Percentiles rank a stretch among this genome's conserved stretches.
Conservation (phyloP, 2,329 filamentous ascomycete genomes). For the Colletotrichum coccodes region DNA sequence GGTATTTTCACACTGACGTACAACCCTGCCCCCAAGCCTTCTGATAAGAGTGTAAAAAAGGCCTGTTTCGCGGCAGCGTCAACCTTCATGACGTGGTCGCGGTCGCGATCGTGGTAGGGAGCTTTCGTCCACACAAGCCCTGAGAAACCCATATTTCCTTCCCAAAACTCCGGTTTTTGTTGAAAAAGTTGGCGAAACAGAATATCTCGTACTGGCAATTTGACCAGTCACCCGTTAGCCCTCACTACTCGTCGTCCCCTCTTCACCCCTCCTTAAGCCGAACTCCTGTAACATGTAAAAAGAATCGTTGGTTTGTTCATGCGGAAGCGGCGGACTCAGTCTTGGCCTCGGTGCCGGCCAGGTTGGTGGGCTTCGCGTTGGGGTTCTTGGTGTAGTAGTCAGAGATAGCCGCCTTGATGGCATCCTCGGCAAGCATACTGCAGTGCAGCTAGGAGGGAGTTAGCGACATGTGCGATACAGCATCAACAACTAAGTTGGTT, state of each 20-base stretch:
- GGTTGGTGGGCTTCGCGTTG: slow-evolving; percentile 75
- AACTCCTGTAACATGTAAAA: slow-evolving; percentile 20
- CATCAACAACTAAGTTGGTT: neutral
- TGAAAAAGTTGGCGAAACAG: slow-evolving; percentile 3
- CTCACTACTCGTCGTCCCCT: neutral
- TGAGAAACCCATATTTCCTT: slow-evolving; percentile 7
- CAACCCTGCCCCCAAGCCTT: slow-evolving; percentile 11
- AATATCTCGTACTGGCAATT: neutral
- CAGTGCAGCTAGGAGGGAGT: slow-evolving; percentile 76
- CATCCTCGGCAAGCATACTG: slow-evolving; percentile 91
- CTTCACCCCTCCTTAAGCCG: neutral
- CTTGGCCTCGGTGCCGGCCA: slow-evolving; percentile 78
- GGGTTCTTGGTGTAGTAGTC: slow-evolving; percentile 95
- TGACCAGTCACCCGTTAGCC: neutral
- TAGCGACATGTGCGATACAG: slow-evolving; percentile 35
- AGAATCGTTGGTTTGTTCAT: neutral
- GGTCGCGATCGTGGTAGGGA: neutral
- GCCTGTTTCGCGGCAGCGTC: slow-evolving; percentile 17
- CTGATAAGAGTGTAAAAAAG: neutral
- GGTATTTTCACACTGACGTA: slow-evolving; percentile 30
- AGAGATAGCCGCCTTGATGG: slow-evolving; percentile 89
- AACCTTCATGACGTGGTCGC: neutral
- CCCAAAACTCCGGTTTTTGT: slow-evolving; percentile 24
- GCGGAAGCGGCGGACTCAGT: slow-evolving; percentile 48
- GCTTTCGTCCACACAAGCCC: slow-evolving; percentile 17